These are phyloP conservation scores for Didymosphaeria variabile DNA, from an alignment of 2,329 filamentous ascomycete genomes.

Conservation along the genomic window DNA sequence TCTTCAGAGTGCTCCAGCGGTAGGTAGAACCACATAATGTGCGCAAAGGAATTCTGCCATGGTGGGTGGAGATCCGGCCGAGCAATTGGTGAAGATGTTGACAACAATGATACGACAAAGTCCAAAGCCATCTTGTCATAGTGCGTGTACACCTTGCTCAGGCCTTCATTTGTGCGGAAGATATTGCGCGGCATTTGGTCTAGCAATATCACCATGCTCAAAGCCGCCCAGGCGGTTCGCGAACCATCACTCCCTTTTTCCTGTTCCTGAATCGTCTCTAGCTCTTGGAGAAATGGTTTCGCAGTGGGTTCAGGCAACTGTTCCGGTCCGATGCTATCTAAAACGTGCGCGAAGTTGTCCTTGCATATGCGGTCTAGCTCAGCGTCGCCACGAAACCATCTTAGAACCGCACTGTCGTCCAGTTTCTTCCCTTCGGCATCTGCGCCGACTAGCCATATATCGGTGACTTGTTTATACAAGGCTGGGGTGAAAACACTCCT, in stretches of 20 bases:
- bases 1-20: slow-evolving; percentile 69
- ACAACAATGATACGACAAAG: slow-evolving; percentile 52
- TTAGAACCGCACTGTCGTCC: slow-evolving; percentile 34
- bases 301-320: slow-evolving; percentile 42
- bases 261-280: slow-evolving; percentile 30
- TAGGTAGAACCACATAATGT: slow-evolving; percentile 67
- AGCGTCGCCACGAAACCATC: slow-evolving; percentile 50
- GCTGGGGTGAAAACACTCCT: slow-evolving; percentile 50
- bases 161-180: slow-evolving; percentile 58
- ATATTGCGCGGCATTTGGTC: slow-evolving; percentile 72
- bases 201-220: slow-evolving; percentile 66
- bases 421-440: slow-evolving; percentile 35
- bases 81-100: slow-evolving; percentile 25
- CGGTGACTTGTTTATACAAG: slow-evolving; percentile 48
- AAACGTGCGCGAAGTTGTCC: slow-evolving; percentile 43
- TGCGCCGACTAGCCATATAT: slow-evolving; percentile 52
- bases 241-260: slow-evolving; percentile 29
- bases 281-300: slow-evolving; percentile 49
- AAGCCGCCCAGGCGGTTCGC: slow-evolving; percentile 46
- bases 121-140: slow-evolving; percentile 66
- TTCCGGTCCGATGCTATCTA: slow-evolving; percentile 50
- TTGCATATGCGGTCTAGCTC: slow-evolving; percentile 51
- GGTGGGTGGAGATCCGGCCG: slow-evolving; percentile 42
- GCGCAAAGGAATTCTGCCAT: slow-evolving; percentile 44
- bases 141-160: slow-evolving; percentile 61